Conservation (phyloP, 1,284 basidiomycete species). For the Sphagnurus paluster region DNA sequence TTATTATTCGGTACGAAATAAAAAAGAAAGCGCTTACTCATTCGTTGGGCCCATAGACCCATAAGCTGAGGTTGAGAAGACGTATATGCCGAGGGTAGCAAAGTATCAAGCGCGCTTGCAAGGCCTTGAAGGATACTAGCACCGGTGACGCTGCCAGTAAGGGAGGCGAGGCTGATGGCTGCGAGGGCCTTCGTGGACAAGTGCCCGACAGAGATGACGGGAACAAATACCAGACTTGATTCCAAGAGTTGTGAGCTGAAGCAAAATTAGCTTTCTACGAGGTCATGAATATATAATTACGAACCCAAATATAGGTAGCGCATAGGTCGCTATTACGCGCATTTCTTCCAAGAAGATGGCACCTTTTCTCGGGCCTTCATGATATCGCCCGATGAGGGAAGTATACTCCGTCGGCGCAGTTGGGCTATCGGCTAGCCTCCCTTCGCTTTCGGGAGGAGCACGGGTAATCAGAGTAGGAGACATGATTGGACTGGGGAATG, state of each 20-base stretch:
- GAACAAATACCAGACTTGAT: conserved; percentile 71
- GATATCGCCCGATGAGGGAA: background rate
- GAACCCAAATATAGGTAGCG: conserved; percentile 12
- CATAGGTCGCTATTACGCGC: conserved; percentile 8
- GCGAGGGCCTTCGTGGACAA: conserved; percentile 81
- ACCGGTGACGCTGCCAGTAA: conserved; percentile 73
- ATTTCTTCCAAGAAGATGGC: conserved; percentile 16
- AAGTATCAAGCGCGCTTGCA: conserved; percentile 82
- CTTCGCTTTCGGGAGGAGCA: no score
- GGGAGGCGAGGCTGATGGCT: conserved; percentile 79
- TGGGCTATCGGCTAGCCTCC: no score
- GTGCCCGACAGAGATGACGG: conserved; percentile 85
- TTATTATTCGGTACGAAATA: background rate
- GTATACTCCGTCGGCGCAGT: no score
- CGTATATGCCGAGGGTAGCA: conserved; percentile 90
- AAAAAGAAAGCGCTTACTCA: conserved; percentile 54
- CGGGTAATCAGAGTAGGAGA: no score
- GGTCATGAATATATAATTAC: background rate
- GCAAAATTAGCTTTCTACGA: background rate
- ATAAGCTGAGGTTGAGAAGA: conserved; percentile 82
- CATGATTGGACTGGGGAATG: no score
- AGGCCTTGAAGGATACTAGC: conserved; percentile 82
- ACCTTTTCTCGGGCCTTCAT: background rate
- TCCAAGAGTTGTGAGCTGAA: conserved; percentile 76
- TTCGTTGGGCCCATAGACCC: conserved; percentile 88